phyloP scores from a whole-genome alignment of 192 early-diverging fungal genomes.

The Rhizoclosmatium globosum region DNA sequence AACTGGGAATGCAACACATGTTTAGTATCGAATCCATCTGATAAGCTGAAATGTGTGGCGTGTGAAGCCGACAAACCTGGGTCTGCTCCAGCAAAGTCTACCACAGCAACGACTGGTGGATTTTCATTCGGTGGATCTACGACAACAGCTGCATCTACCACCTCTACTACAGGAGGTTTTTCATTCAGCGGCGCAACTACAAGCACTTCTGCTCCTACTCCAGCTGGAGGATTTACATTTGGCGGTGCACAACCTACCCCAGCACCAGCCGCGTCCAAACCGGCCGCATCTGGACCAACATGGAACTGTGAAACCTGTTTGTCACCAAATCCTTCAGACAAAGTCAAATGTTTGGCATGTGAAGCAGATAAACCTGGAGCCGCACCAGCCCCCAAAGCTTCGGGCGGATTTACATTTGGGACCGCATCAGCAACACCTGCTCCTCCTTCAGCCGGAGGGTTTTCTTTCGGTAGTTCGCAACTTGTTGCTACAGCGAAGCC shows the following conservation, averaged over 20 bases:
- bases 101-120: background rate
- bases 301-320: conserved; percentile 28
- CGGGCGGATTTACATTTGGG: background rate
- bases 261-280: background rate
- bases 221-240: conserved; percentile 11
- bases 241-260: background rate
- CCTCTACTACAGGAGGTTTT: conserved; percentile 9
- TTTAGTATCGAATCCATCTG: background rate
- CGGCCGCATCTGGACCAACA: background rate
- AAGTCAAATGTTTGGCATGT: conserved; percentile 26
- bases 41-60: conserved; percentile 8
- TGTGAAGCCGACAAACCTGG: conserved; percentile 9
- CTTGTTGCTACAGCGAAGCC: background rate
- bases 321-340: conserved; percentile 12
- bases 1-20: conserved; percentile 10
- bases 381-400: background rate
- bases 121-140: conserved; percentile 4
- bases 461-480: background rate
- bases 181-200: background rate
- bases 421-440: background rate
- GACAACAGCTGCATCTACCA: background rate
- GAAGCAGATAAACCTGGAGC: conserved; percentile 22
- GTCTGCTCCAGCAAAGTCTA: background rate
- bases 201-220: background rate
- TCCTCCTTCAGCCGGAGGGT: background rate